These are phyloP conservation scores for Senna siamea DNA, from an alignment of 306 rosid genomes.

Conservation along the genomic window DNA sequence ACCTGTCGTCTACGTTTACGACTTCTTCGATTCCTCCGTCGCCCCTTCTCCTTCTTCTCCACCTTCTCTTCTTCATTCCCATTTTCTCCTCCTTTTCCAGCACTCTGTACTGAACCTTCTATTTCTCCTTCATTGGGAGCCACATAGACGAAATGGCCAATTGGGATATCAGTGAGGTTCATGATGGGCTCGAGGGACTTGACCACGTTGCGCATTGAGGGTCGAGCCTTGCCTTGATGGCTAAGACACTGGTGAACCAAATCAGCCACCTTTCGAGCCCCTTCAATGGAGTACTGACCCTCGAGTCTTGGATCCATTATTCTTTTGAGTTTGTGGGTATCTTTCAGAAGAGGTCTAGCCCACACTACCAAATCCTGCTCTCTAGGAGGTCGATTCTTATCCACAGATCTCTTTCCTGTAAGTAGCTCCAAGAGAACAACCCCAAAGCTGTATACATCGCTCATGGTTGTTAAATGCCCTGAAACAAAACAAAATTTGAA, in stretches of 20 bases:
- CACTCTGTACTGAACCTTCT: not conserved
- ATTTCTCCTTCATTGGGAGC: slow-evolving; percentile 41
- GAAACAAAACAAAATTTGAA: not conserved
- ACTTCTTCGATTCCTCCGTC: slow-evolving; percentile 29
- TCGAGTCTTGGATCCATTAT: slow-evolving; percentile 67
- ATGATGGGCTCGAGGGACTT: slow-evolving; percentile 54
- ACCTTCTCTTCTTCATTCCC: not conserved
- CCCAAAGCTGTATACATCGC: slow-evolving; percentile 66
- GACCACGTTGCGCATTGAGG: slow-evolving; percentile 60
- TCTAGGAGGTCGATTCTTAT: slow-evolving; percentile 47
- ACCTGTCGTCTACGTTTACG: slow-evolving; percentile 35
- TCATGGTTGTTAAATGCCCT: slow-evolving; percentile 67
- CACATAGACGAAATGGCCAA: slow-evolving; percentile 55
- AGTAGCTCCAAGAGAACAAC: slow-evolving; percentile 68
- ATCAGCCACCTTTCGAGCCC: slow-evolving; percentile 51
- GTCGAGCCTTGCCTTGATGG: slow-evolving; percentile 58
- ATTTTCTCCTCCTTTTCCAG: slow-evolving; percentile 4
- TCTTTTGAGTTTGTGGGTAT: slow-evolving; percentile 52
- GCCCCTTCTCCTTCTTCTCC: slow-evolving; percentile 26
- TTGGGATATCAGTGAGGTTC: slow-evolving; percentile 46
- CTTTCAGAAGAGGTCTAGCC: slow-evolving; percentile 63
- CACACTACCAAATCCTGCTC: slow-evolving; percentile 63
- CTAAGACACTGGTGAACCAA: slow-evolving; percentile 61
- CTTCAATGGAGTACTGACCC: slow-evolving; percentile 62
- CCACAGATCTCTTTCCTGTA: slow-evolving; percentile 58